A percentile compares a stretch with the other conserved stretches of the same genome.
These are phyloP conservation scores for Trichoderma erinaceum DNA, from an alignment of 495 filamentous ascomycete genomes.

Conservation along the genomic window DNA sequence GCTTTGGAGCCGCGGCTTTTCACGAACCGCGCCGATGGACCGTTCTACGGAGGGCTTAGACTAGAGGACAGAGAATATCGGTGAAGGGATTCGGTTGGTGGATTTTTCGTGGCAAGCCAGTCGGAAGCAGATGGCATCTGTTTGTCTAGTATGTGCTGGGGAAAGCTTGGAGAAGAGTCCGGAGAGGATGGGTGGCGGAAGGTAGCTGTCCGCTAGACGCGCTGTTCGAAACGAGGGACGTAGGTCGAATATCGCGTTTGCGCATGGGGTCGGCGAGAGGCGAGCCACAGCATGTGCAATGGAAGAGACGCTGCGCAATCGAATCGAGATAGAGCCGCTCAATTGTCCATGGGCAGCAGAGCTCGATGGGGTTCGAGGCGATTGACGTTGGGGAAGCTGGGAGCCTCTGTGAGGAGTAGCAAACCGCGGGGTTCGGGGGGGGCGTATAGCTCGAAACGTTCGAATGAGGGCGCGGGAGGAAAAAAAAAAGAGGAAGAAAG, in stretches of 20 bases:
- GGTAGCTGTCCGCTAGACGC: constrained; percentile 10
- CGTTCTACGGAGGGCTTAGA: background rate
- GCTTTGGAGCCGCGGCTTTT: constrained; percentile 12
- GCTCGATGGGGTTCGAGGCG: background rate
- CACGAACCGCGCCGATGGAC: background rate
- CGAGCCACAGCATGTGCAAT: constrained; percentile 2
- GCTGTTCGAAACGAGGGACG: constrained; percentile 13
- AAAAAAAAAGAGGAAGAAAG: background rate
- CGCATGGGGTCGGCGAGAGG: constrained; percentile 6
- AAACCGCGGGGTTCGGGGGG: constrained; percentile 1
- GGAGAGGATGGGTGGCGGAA: background rate
- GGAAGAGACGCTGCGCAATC: background rate
- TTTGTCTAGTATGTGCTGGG: background rate
- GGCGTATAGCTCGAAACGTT: background rate
- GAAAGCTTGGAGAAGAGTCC: background rate
- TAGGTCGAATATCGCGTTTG: constrained; percentile 7
- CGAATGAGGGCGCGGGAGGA: background rate
- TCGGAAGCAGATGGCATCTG: constrained; percentile 10
- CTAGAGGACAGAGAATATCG: background rate
- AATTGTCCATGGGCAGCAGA: constrained; percentile 1
- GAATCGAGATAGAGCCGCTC: background rate
- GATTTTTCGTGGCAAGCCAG: background rate
- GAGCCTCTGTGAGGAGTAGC: constrained; percentile 2
- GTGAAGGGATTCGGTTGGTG: background rate
- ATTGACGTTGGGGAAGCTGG: background rate